phyloP scores from a whole-genome alignment of 306 rosid genomes.

The Carpinus fangiana region DNA sequence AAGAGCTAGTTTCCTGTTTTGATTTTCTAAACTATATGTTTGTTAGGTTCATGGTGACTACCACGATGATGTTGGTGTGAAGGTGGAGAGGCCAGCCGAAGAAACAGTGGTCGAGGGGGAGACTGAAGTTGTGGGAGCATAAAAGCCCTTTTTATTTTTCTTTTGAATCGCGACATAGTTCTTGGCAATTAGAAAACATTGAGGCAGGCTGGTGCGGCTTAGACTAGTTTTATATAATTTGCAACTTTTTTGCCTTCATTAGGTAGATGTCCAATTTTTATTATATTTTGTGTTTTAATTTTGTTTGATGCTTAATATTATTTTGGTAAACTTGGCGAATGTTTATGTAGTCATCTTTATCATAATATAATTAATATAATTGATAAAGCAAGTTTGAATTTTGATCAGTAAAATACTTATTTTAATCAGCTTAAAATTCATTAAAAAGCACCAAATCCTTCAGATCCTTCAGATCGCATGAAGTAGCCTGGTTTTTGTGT shows the following conservation, averaged over 20 bases:
- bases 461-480: constrained; percentile 87
- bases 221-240: too few relatives aligned
- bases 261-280: neutral
- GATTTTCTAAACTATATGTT: neutral
- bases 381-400: neutral
- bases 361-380: neutral
- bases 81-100: constrained; percentile 83
- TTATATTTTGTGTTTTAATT: neutral
- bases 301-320: neutral
- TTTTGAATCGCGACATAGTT: neutral
- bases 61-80: constrained; percentile 65
- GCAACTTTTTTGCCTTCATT: neutral
- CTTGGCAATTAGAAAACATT: neutral
- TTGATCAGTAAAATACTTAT: too few relatives aligned
- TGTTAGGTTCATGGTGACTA: constrained; percentile 81
- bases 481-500: constrained; percentile 71
- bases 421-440: too few relatives aligned
- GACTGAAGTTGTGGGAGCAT: constrained; percentile 69
- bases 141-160: neutral
- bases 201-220: neutral
- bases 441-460: neutral
- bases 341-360: too few relatives aligned
- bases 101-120: constrained; percentile 54
- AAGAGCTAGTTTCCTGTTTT: too few relatives aligned
- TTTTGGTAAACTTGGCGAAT: too few relatives aligned